Conservation (phyloP, 441 rosid genomes). For the Erodium texanum region DNA sequence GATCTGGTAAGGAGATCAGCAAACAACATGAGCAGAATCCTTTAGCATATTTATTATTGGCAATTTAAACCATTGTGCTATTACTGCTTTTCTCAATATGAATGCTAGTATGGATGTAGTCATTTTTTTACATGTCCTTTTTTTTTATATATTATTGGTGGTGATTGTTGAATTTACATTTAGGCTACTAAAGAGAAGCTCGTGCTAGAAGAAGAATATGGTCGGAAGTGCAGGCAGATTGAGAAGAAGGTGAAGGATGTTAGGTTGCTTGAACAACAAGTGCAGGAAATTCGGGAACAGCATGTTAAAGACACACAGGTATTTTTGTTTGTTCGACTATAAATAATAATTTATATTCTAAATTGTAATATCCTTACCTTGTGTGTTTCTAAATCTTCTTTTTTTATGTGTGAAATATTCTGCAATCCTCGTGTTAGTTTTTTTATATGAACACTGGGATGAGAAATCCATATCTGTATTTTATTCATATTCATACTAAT, state of each 20-base stretch:
- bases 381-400: not conserved
- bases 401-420: not conserved
- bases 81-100: not conserved
- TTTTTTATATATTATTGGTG: not conserved
- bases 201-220: conserved; percentile 50
- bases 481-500: not conserved
- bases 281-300: conserved; percentile 62
- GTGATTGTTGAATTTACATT: conserved; percentile 17
- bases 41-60: not conserved
- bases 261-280: conserved; percentile 54
- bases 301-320: conserved; percentile 79
- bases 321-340: conserved; percentile 13
- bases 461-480: conserved; percentile 2
- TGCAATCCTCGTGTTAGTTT: not conserved
- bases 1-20: not conserved
- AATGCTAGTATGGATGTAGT: conserved; percentile 7
- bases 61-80: conserved; percentile 1
- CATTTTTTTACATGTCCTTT: not conserved
- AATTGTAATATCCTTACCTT: not conserved
- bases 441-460: not conserved
- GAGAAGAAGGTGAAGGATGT: conserved; percentile 39
- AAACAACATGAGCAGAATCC: not conserved
- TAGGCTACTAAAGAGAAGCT: conserved; percentile 66
- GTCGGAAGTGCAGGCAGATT: conserved; percentile 31
- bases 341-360: not conserved